Conservation (phyloP, 2,329 filamentous ascomycete species). For the Phyllosticta ampelicida region DNA sequence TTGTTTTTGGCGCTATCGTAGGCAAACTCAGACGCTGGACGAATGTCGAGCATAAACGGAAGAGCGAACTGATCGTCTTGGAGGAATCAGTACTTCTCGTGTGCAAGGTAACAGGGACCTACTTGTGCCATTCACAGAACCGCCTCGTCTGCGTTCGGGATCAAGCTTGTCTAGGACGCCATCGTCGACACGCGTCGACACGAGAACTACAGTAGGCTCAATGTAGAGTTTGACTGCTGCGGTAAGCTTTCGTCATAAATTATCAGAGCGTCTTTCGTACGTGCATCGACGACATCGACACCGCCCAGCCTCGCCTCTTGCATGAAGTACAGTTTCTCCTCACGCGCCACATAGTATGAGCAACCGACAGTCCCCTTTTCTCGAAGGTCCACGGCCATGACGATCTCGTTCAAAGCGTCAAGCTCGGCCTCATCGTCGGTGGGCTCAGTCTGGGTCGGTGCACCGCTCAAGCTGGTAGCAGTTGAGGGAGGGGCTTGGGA, state of each 20-base stretch:
- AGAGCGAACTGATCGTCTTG: slow-evolving; percentile 41
- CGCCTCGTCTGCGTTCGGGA: slow-evolving; percentile 28
- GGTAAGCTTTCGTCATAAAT: slow-evolving; percentile 9
- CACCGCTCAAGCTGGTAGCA: not conserved
- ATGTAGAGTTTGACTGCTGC: slow-evolving; percentile 48
- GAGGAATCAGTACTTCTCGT: not conserved
- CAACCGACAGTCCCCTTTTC: slow-evolving; percentile 67
- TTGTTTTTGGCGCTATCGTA: slow-evolving; percentile 56
- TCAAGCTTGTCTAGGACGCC: slow-evolving; percentile 35
- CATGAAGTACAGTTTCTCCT: slow-evolving; percentile 63
- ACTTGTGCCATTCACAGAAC: slow-evolving; percentile 20
- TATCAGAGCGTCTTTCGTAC: slow-evolving; percentile 20
- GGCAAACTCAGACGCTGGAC: slow-evolving; percentile 62
- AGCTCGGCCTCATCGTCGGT: slow-evolving; percentile 27
- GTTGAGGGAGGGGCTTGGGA: slow-evolving; percentile 12
- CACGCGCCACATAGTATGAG: slow-evolving; percentile 64
- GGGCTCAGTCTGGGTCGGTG: not conserved
- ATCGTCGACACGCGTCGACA: slow-evolving; percentile 47
- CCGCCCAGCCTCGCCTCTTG: slow-evolving; percentile 63
- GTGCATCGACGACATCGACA: slow-evolving; percentile 45
- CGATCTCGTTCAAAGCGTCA: slow-evolving; percentile 52
- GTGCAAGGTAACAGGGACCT: not conserved
- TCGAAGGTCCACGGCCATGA: slow-evolving; percentile 71
- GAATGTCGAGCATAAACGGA: slow-evolving; percentile 53
- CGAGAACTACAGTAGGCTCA: slow-evolving; percentile 49